A percentile compares a stretch with the other conserved stretches of the same genome.
These are phyloP conservation scores for Ascosphaera apis DNA, from an alignment of 2,329 filamentous ascomycete species.

Conservation along the genomic window DNA sequence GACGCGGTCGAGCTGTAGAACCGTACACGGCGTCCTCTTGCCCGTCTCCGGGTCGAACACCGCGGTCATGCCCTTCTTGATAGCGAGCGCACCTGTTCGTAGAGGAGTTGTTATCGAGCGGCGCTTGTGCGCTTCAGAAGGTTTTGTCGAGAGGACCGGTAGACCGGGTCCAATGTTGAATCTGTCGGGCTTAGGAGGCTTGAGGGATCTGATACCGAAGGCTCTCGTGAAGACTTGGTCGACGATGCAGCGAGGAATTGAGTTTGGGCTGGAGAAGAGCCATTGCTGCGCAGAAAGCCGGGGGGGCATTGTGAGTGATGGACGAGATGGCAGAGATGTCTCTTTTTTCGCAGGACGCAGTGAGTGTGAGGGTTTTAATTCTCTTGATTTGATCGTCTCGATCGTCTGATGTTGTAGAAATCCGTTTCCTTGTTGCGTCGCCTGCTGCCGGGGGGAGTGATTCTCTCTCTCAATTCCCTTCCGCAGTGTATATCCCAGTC, in stretches of 20 bases:
- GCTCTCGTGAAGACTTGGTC: constrained; percentile 6
- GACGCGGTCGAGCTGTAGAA: constrained; percentile 79
- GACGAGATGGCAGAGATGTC: too few species aligned
- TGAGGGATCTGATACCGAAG: constrained; percentile 35
- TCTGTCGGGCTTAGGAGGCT: constrained; percentile 26
- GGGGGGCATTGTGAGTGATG: background rate
- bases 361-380: too few species aligned
- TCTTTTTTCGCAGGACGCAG: too few species aligned
- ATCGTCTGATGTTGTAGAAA: too few species aligned
- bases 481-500: too few species aligned
- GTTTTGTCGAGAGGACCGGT: constrained; percentile 30
- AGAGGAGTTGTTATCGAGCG: constrained; percentile 35
- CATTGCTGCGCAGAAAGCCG: background rate
- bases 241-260: background rate
- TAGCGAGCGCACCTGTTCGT: constrained; percentile 60
- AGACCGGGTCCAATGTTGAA: constrained; percentile 30
- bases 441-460: too few species aligned
- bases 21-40: constrained; percentile 61
- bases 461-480: too few species aligned
- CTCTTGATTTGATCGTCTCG: too few species aligned
- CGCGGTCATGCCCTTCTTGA: constrained; percentile 92
- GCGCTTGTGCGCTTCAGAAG: constrained; percentile 35
- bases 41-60: constrained; percentile 58
- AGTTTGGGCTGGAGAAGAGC: background rate
- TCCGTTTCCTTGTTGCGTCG: too few species aligned